Percentiles rank a stretch among this genome's conserved stretches.
phyloP scores from a whole-genome alignment of 1,284 basidiomycete genomes.

The Tilletiopsis washingtonensis region DNA sequence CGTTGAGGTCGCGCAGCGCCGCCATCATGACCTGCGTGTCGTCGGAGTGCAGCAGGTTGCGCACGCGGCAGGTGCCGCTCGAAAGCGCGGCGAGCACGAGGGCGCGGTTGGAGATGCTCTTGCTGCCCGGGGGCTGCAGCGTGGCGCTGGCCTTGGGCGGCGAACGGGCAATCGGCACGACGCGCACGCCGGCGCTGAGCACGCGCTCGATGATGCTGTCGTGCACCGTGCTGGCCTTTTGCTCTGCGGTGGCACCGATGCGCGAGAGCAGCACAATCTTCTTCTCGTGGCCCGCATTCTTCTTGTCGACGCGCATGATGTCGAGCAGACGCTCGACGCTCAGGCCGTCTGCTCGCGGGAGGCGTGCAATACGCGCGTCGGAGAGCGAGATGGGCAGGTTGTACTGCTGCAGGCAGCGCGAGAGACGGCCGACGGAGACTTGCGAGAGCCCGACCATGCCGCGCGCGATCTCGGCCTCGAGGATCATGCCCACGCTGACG shows the following conservation, averaged over 20 bases:
- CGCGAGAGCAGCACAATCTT: conserved; percentile 85
- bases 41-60: conserved; percentile 89
- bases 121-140: conserved; percentile 89
- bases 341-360: conserved; percentile 62
- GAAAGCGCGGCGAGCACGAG: conserved; percentile 87
- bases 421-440: conserved; percentile 40
- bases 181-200: conserved; percentile 58
- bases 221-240: conserved; percentile 75
- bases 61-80: conserved; percentile 76
- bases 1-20: conserved; percentile 66
- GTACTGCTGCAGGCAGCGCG: conserved; percentile 40
- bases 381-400: conserved; percentile 38
- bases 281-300: conserved; percentile 80
- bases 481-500: conserved; percentile 45
- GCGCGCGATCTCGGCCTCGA: conserved; percentile 44
- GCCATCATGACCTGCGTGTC: conserved; percentile 99
- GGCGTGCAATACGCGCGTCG: conserved; percentile 51
- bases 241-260: conserved; percentile 87
- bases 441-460: conserved; percentile 39
- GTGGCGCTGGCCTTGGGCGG: conserved; percentile 52
- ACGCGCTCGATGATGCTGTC: conserved; percentile 36
- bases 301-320: conserved; percentile 91
- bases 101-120: conserved; percentile 93
- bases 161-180: conserved; percentile 11
- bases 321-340: conserved; percentile 77